Percentiles rank a stretch among this genome's conserved stretches.
Evolutionary conservation across 345 rosid species (phyloP).

Genomic region (Moricandia arvensis): DNA sequence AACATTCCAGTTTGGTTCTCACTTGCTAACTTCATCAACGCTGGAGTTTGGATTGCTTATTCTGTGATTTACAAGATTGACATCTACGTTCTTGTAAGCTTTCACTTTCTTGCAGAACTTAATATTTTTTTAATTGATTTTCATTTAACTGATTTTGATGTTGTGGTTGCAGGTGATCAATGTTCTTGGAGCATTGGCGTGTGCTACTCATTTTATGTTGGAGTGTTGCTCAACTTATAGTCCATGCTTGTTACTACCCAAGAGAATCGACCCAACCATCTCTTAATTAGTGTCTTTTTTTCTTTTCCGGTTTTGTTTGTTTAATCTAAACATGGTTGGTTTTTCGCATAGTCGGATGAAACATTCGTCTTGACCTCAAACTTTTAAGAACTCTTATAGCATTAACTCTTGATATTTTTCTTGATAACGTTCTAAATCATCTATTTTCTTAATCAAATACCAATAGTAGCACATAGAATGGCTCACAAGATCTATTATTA

Average conservation of each 20-base stretch:
- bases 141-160: neutral
- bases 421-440: neutral
- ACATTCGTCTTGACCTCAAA: neutral
- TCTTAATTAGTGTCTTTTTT: neutral
- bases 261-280: neutral
- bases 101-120: neutral
- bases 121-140: neutral
- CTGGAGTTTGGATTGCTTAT: slow-evolving; percentile 36
- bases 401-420: neutral
- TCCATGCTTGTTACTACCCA: neutral
- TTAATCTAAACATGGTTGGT: neutral
- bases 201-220: neutral
- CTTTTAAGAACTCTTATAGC: neutral
- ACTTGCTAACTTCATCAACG: slow-evolving; percentile 37
- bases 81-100: slow-evolving; percentile 39
- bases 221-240: neutral
- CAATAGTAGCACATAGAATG: neutral
- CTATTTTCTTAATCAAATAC: neutral
- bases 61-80: slow-evolving; percentile 38
- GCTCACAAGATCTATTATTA: neutral
- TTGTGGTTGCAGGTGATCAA: neutral
- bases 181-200: neutral
- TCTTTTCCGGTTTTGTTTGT: neutral
- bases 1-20: slow-evolving; percentile 39
- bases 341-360: neutral